Conservation (phyloP, 441 rosid species). For the Metrosideros polymorpha region DNA sequence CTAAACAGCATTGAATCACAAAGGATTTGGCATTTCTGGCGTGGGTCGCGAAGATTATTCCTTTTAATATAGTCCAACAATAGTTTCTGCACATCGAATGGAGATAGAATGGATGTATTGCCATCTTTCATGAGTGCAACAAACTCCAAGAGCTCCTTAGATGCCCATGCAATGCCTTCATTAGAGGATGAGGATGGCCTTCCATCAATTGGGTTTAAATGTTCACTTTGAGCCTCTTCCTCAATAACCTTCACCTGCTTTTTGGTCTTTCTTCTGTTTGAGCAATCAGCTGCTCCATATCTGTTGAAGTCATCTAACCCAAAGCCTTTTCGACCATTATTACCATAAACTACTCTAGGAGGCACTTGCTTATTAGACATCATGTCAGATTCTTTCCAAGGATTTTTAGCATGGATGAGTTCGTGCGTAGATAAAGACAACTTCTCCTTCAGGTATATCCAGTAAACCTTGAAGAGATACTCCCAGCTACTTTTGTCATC, state of each 20-base stretch:
- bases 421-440: conserved; percentile 64
- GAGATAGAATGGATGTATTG: conserved; percentile 45
- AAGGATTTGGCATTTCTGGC: conserved; percentile 39
- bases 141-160: conserved; percentile 83
- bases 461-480: conserved; percentile 94
- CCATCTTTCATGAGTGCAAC: conserved; percentile 81
- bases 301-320: conserved; percentile 20
- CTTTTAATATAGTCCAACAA: conserved; percentile 59
- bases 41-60: conserved; percentile 69
- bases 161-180: conserved; percentile 56
- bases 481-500: conserved; percentile 99
- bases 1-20: conserved; percentile 69
- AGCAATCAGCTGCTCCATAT: conserved; percentile 26
- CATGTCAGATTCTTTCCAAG: conserved; percentile 44
- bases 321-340: conserved; percentile 19
- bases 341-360: conserved; percentile 19
- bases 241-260: conserved; percentile 16
- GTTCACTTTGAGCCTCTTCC: conserved; percentile 20
- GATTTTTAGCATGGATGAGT: conserved; percentile 49
- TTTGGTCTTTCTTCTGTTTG: conserved; percentile 51
- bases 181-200: conserved; percentile 19
- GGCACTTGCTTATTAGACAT: conserved; percentile 20
- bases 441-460: conserved; percentile 72
- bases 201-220: conserved; percentile 5
- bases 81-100: conserved; percentile 69